Percentiles rank a stretch among this genome's conserved stretches.
Evolutionary conservation across 768 basidiomycete genomes (phyloP).

Genomic region (Phaeotremella fagi): DNA sequence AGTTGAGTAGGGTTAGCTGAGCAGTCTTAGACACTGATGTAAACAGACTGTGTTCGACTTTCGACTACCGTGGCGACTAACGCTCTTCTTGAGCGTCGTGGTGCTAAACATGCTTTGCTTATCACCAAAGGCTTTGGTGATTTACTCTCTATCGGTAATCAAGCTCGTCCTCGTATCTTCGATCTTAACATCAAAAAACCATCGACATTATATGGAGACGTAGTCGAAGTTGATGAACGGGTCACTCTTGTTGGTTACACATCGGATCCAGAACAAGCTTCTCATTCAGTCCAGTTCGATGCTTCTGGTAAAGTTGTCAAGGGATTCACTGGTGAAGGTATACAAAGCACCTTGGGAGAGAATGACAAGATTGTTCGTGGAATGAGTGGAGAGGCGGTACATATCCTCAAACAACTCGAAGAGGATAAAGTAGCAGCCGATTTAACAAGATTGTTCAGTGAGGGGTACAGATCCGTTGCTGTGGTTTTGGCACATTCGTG

Average conservation of each 20-base stretch:
- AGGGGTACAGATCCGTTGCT: slow-evolving; percentile 84
- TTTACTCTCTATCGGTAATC: slow-evolving; percentile 87
- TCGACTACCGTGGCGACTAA: slow-evolving; percentile 96
- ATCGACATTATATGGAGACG: slow-evolving; percentile 66
- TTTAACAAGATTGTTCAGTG: slow-evolving; percentile 65
- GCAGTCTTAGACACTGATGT: not conserved
- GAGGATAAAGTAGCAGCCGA: slow-evolving; percentile 56
- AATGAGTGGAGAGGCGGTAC: slow-evolving; percentile 81
- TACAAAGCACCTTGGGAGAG: slow-evolving; percentile 56
- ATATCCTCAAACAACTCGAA: slow-evolving; percentile 75
- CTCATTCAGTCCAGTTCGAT: slow-evolving; percentile 71
- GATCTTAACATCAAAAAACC: slow-evolving; percentile 71
- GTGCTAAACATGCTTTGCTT: slow-evolving; percentile 80
- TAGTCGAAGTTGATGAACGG: slow-evolving; percentile 73
- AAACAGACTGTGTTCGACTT: slow-evolving; percentile 76
- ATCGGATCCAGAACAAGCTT: slow-evolving; percentile 74
- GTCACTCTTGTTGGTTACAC: slow-evolving; percentile 92
- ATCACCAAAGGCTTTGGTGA: slow-evolving; percentile 66
- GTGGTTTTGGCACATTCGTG: slow-evolving; percentile 89
- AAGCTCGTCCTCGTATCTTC: slow-evolving; percentile 89
- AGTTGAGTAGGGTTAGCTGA: slow-evolving; percentile 4
- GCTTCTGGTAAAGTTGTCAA: slow-evolving; percentile 62
- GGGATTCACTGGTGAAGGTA: slow-evolving; percentile 68
- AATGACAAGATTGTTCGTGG: slow-evolving; percentile 64
- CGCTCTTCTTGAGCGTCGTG: slow-evolving; percentile 89